Conservation (phyloP, 305 asterid species). For the Rubia tinctorum region DNA sequence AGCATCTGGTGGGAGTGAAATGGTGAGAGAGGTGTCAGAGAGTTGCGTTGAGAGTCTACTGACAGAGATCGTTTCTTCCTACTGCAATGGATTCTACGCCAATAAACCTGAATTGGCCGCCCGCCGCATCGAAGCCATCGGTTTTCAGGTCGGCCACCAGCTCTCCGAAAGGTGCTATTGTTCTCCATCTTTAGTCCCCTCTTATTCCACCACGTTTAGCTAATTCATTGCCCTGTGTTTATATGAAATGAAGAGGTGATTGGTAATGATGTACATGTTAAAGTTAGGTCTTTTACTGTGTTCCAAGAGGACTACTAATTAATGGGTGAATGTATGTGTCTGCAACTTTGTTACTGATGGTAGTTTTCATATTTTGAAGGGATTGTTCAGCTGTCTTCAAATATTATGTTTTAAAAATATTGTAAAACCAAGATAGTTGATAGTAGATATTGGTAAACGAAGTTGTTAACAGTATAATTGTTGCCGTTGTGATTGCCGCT, state of each 20-base stretch:
- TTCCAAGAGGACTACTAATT: background rate
- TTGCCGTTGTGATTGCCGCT: background rate
- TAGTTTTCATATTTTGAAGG: background rate
- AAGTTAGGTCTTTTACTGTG: background rate
- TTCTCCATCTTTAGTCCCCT: background rate
- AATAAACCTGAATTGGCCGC: slow-evolving; percentile 21
- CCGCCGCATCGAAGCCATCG: slow-evolving; percentile 24
- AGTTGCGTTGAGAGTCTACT: slow-evolving; percentile 23
- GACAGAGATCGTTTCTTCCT: slow-evolving; percentile 19
- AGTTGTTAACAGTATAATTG: background rate
- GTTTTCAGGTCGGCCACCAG: slow-evolving; percentile 23
- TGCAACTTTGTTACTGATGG: background rate
- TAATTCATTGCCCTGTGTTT: background rate
- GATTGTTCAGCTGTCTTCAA: background rate
- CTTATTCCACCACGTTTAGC: background rate
- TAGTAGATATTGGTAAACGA: background rate
- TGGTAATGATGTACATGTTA: background rate
- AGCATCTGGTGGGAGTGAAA: background rate
- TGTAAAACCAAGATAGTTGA: background rate
- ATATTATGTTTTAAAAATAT: background rate
- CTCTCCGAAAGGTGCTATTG: slow-evolving; percentile 15
- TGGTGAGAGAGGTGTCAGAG: slow-evolving; percentile 22
- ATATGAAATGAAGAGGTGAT: background rate
- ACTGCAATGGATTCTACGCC: slow-evolving; percentile 20
- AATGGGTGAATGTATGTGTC: background rate